Base-by-base conservation (phyloP, 192 early-diverging fungal genomes). In the Gonapodya prolifera region DNA sequence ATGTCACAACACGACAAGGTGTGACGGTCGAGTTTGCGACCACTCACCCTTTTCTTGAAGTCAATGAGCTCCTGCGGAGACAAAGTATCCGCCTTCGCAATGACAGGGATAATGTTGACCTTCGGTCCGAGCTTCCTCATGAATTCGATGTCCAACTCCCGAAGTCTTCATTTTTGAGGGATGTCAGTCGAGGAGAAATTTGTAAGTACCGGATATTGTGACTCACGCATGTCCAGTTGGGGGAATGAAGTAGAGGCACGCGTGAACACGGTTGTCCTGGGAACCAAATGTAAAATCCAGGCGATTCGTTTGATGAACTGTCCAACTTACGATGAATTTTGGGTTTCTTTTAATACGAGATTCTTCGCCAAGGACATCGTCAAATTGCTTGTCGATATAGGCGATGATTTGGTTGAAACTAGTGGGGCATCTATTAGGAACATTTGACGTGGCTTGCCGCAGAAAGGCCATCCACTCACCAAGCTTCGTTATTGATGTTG, bases 171-270 rank as follows among this genome's bases (percentile, higher is more conserved):
- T 1, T 1, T 33, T 35, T 73, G 28, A 73, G 32, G 13, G 32
- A 2, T 29, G 8, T 73, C 71, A 18, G 29, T 29, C 18, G 29
- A 18, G 28, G 8, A 32, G 36, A n/a, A 69, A 28, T 30, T 16
- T 71, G 82, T 83, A 81, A 75, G 2, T n/a, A n/a, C n/a, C n/a
- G n/a, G n/a, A n/a, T n/a, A n/a, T 0, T 70, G 17, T 23, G 17
- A 79, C 78, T 79, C 81, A 86, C 87, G 93, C 88, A 87, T 99
- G 98, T 33, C 98, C 98, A 35, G 98, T 96, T 28, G 98, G 96
- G 32, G 92, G 89, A 79, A 99, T 98, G 83, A 99, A 99, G 88
- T 99, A 99, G 76, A 99, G 86, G 30, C 97, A 88, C 13, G 94
- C 94, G 81, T 99, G 98, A 33, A 99, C 90, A 75, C 98, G 91